phyloP scores from a whole-genome alignment of 2,329 filamentous ascomycete species.

The Fusarium sp. region DNA sequence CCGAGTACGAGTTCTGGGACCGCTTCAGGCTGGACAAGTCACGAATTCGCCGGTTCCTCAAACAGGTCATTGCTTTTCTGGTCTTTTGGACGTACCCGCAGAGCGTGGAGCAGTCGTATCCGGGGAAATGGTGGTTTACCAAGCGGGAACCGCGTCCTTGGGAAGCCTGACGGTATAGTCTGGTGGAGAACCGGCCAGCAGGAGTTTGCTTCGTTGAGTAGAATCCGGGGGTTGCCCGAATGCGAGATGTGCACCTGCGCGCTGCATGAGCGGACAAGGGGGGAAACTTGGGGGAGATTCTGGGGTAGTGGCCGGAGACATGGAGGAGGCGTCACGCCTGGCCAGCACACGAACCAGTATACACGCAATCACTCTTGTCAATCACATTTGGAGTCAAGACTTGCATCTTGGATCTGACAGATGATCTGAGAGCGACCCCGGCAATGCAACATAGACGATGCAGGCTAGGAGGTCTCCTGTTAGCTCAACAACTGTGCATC shows the following conservation, averaged over 20 bases:
- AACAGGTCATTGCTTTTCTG: slow-evolving; percentile 50
- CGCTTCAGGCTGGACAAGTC: slow-evolving; percentile 53
- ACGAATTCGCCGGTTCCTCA: slow-evolving; percentile 43
- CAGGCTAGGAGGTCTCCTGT: not conserved
- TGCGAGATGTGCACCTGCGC: slow-evolving; percentile 23
- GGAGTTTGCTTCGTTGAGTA: slow-evolving; percentile 9
- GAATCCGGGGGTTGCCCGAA: slow-evolving; percentile 22
- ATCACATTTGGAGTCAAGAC: not conserved
- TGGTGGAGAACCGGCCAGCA: not conserved
- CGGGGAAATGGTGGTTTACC: slow-evolving; percentile 49
- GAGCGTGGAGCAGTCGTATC: slow-evolving; percentile 57
- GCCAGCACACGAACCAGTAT: not conserved
- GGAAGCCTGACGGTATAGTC: slow-evolving; percentile 3
- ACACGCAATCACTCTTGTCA: not conserved
- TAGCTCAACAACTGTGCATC: slow-evolving; percentile 20
- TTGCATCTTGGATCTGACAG: not conserved
- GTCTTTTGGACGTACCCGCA: slow-evolving; percentile 62
- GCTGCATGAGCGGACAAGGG: slow-evolving; percentile 29
- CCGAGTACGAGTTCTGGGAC: slow-evolving; percentile 58
- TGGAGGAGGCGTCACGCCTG: slow-evolving; percentile 18
- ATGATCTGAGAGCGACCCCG: not conserved
- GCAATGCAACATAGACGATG: not conserved
- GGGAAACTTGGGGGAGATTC: slow-evolving; percentile 21
- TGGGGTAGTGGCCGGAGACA: slow-evolving; percentile 43
- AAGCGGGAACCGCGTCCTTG: not conserved